phyloP scores from a whole-genome alignment of 2,329 filamentous ascomycete species.

The Phaeosphaeriaceae sp. region DNA sequence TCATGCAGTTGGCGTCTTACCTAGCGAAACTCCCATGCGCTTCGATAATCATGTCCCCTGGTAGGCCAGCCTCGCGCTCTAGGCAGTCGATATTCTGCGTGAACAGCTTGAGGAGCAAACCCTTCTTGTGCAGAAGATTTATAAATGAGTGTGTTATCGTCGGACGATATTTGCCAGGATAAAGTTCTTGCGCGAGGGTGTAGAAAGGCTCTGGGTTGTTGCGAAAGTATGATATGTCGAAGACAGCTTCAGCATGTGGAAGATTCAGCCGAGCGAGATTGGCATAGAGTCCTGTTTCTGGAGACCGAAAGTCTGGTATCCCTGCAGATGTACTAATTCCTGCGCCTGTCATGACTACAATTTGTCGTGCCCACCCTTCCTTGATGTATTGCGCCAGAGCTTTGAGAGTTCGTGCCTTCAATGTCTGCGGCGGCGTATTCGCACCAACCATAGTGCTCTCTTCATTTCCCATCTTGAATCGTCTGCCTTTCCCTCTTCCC shows the following conservation, averaged over 20 bases:
- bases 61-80: slow-evolving; percentile 85
- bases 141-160: slow-evolving; percentile 93
- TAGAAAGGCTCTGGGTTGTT: slow-evolving; percentile 89
- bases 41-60: slow-evolving; percentile 81
- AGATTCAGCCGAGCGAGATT: slow-evolving; percentile 87
- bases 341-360: slow-evolving; percentile 90
- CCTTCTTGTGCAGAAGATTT: slow-evolving; percentile 78
- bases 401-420: slow-evolving; percentile 72
- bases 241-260: slow-evolving; percentile 89
- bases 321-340: slow-evolving; percentile 77
- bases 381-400: slow-evolving; percentile 83
- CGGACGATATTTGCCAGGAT: slow-evolving; percentile 86
- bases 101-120: slow-evolving; percentile 81
- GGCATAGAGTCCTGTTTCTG: slow-evolving; percentile 90
- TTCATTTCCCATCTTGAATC: slow-evolving; percentile 82
- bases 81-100: slow-evolving; percentile 98
- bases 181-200: slow-evolving; percentile 86
- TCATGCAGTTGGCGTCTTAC: slow-evolving; percentile 6
- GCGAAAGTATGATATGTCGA: slow-evolving; percentile 90
- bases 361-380: slow-evolving; percentile 67
- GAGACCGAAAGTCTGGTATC: slow-evolving; percentile 94
- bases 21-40: slow-evolving; percentile 91
- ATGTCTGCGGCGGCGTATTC: slow-evolving; percentile 66
- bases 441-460: slow-evolving; percentile 74
- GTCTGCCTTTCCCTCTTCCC: slow-evolving; percentile 30